Evolutionary conservation across 176 grass and related monocot species (phyloP).

Genomic region (Rhynchospora breviuscula): DNA sequence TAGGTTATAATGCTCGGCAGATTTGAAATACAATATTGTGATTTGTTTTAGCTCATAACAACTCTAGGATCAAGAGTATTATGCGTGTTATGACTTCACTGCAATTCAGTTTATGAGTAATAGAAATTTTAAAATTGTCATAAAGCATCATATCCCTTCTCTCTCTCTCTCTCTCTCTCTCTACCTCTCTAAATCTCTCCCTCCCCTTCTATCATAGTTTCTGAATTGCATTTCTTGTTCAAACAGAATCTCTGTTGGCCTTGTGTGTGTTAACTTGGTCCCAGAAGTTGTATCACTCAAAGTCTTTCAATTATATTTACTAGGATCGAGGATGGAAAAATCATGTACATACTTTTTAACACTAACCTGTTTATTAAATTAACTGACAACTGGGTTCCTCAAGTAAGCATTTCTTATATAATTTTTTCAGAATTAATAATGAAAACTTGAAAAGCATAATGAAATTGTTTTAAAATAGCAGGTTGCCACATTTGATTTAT

Average conservation of each 20-base stretch:
- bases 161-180: too few species aligned
- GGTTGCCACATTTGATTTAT: background rate
- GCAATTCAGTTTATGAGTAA: too few species aligned
- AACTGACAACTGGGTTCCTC: background rate
- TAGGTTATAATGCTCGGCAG: background rate
- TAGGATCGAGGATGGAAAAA: background rate
- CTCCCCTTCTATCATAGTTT: too few species aligned
- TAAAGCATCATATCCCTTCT: too few species aligned
- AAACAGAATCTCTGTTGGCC: too few species aligned
- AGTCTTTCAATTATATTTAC: background rate
- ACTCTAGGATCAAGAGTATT: background rate
- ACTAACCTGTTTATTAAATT: background rate
- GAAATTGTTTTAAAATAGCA: background rate
- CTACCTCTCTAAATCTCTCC: too few species aligned
- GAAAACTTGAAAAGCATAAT: background rate
- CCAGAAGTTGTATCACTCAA: background rate
- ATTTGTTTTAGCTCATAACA: background rate
- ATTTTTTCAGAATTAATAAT: background rate
- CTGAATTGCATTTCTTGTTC: too few species aligned
- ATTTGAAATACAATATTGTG: background rate
- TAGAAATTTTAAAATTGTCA: too few species aligned
- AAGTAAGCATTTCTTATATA: background rate
- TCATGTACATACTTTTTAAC: background rate
- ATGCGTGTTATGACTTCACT: background rate
- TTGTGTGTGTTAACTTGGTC: too few species aligned